These are phyloP conservation scores for Collybiopsis confluens DNA, from an alignment of 768 basidiomycete species.

Conservation along the genomic window DNA sequence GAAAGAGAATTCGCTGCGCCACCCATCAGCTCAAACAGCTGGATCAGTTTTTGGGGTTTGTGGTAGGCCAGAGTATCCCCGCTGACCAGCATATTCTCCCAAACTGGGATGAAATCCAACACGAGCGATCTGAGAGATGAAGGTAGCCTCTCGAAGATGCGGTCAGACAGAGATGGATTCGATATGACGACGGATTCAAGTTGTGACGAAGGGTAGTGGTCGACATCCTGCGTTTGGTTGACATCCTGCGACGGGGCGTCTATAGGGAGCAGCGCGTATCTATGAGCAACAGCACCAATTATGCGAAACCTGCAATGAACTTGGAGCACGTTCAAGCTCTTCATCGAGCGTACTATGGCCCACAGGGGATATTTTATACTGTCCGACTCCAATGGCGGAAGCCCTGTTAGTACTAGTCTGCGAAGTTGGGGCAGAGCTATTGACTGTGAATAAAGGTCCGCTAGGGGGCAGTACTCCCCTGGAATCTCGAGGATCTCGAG, in stretches of 20 bases:
- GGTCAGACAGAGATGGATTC: conserved; percentile 4
- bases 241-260: neutral
- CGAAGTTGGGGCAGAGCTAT: neutral
- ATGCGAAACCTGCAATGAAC: conserved; percentile 4
- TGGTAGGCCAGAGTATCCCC: conserved; percentile 7
- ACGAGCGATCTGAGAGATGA: neutral
- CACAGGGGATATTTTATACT: conserved; percentile 4
- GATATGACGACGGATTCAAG: conserved; percentile 1
- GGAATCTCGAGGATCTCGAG: conserved; percentile 7
- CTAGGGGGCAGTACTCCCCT: conserved; percentile 4
- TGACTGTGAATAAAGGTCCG: neutral
- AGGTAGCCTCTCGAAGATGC: conserved; percentile 1
- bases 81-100: conserved; percentile 9
- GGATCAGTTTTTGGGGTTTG: neutral
- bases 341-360: neutral
- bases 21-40: neutral
- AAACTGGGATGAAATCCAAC: conserved; percentile 8
- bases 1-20: neutral
- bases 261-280: conserved; percentile 4
- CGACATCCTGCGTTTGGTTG: too few relatives aligned
- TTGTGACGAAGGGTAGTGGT: neutral
- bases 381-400: neutral
- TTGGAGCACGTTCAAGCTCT: neutral
- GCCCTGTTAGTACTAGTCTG: neutral
- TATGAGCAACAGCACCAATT: conserved; percentile 2